Base-by-base conservation (phyloP, 1,284 basidiomycete genomes). In the Ganoderma lingzhi region DNA sequence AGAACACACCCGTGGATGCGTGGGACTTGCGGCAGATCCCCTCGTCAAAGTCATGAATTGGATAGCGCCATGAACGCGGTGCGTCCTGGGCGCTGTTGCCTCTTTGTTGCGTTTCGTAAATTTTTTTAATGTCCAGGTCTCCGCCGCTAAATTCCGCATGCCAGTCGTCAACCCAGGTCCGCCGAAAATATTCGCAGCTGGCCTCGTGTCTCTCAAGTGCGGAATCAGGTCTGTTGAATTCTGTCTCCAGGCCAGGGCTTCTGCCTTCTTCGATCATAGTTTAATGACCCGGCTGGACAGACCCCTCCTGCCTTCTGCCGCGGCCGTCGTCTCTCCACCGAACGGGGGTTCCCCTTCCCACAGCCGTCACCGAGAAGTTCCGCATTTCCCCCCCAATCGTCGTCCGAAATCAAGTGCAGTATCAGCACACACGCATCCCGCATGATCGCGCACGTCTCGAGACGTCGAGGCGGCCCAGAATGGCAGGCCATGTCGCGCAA, bases 61-160 rank as follows among this genome's bases (percentile, higher is more conserved):
- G 53, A 32, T 30, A 17, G 53, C 53, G 53, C 53, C 53, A 55
- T 32, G 53, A 32, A 55, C 53, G 53, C 53, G 28, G 53, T 55
- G 53, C 53, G 53, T 55, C 53, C 14, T 32, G 14, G 53, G 53
- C 53, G 28, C 53, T 55, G 53, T 55, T 55, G 2, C 6, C 30
- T 6, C 8, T 32, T 32, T 32, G 5, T 55, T 15, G 30, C 28
- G 30, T 55, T n/a, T 58, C 56, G 35, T 39, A 9, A 39, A 39
- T 37, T n/a, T 32, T 37, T 58, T 2, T 39, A 10, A 10, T 55
- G 51, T 28, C 14, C 28, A 55, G 12, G 23, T 15, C 6, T 37
- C 35, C 35, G 30, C 9, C 15, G 55, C 55, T 6, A 19, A 10
- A 58, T 30, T 58, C 35, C 19, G 15, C 19, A 39, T 14, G 2